Evolutionary conservation across 225 moss, liverwort and hornwort species (phyloP).

Genomic region (Takakia lepidozioides): DNA sequence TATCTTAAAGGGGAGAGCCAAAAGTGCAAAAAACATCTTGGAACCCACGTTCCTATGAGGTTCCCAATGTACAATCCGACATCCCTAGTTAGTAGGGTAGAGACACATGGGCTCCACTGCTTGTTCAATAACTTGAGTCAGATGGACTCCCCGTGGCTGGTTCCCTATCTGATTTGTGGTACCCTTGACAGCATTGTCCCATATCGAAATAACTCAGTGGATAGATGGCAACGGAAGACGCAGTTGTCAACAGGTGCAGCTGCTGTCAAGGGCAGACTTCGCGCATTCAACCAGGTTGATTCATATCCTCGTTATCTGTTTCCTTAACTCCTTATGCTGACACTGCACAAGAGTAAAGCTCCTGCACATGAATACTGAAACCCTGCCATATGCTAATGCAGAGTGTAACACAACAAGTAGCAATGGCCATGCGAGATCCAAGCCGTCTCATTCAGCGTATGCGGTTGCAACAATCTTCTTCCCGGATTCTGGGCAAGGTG

Average conservation of each 20-base stretch:
- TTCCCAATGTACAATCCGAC: too few species aligned
- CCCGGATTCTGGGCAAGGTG: slow-evolving; percentile 21
- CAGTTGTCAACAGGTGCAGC: slow-evolving; percentile 64
- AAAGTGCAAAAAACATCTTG: too few species aligned
- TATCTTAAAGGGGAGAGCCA: too few species aligned
- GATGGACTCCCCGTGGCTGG: too few species aligned
- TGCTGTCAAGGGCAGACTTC: slow-evolving; percentile 48
- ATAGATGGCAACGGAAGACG: slow-evolving; percentile 70
- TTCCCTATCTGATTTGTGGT: too few species aligned
- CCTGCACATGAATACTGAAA: too few species aligned
- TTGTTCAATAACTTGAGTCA: too few species aligned
- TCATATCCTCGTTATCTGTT: not conserved
- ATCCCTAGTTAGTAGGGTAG: too few species aligned
- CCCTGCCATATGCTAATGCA: slow-evolving; percentile 14
- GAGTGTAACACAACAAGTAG: slow-evolving; percentile 58
- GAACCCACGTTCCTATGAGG: too few species aligned
- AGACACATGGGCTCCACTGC: too few species aligned
- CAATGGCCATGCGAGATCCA: slow-evolving; percentile 37
- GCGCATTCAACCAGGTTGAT: slow-evolving; percentile 68
- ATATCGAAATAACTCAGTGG: slow-evolving; percentile 52
- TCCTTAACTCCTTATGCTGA: too few species aligned
- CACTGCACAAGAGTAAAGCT: too few species aligned
- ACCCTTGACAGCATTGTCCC: slow-evolving; percentile 28
- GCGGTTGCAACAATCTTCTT: slow-evolving; percentile 25
- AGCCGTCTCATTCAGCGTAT: slow-evolving; percentile 37